These are phyloP conservation scores for Teratosphaeria pseudoeucalypti DNA, from an alignment of 2,329 filamentous ascomycete species.

Conservation along the genomic window DNA sequence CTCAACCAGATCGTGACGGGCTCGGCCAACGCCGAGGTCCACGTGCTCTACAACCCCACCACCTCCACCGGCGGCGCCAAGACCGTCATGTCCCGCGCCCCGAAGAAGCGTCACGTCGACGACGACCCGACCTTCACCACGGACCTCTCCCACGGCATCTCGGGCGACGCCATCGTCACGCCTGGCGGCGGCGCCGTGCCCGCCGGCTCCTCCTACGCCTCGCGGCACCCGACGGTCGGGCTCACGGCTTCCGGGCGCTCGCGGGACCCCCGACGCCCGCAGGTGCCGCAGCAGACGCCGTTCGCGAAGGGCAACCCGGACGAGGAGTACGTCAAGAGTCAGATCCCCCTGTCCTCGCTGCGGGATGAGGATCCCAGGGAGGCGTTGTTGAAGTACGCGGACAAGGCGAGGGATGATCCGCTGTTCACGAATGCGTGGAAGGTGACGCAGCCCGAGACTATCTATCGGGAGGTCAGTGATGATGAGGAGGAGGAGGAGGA, in stretches of 20 bases:
- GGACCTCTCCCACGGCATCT: constrained; percentile 69
- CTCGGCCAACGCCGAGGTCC: constrained; percentile 81
- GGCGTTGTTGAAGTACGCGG: constrained; percentile 87
- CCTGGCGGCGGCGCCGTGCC: constrained; percentile 31
- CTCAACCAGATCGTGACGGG: constrained; percentile 94
- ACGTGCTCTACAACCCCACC: constrained; percentile 82
- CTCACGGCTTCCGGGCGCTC: constrained; percentile 68
- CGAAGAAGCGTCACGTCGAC: constrained; percentile 90
- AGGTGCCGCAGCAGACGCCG: constrained; percentile 73
- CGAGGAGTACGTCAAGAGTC: constrained; percentile 75
- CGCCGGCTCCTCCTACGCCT: constrained; percentile 38
- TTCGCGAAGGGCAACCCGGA: constrained; percentile 87
- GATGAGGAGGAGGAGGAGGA: constrained; percentile 60
- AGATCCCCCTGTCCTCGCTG: constrained; percentile 84
- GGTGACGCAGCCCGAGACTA: constrained; percentile 79
- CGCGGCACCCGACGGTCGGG: constrained; percentile 59
- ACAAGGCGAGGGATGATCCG: constrained; percentile 83
- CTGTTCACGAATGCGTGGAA: constrained; percentile 93
- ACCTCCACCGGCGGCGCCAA: constrained; percentile 73
- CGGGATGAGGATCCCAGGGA: constrained; percentile 92
- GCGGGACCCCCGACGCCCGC: constrained; percentile 72
- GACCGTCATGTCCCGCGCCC: constrained; percentile 81
- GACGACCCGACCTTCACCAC: constrained; percentile 82
- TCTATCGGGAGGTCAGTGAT: constrained; percentile 83
- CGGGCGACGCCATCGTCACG: constrained; percentile 68